A percentile compares a stretch with the other conserved stretches of the same genome.
Conservation (phyloP, 805 yeast genomes). For the Wickerhamomyces subpelliculosus region DNA sequence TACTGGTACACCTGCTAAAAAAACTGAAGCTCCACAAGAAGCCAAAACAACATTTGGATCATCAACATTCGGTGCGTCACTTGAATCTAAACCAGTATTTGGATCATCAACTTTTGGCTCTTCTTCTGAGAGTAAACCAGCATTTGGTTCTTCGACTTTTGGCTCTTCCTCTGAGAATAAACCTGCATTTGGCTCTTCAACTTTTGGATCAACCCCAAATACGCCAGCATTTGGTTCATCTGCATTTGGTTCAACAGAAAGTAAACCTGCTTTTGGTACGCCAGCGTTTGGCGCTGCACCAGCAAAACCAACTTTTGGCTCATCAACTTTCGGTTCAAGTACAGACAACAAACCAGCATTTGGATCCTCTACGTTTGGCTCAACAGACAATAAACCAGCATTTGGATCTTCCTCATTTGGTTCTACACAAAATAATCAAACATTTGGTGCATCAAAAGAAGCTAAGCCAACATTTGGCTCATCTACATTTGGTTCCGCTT, state of each 20-base stretch:
- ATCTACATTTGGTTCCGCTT: not conserved
- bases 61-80: slow-evolving; percentile 2
- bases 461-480: not conserved
- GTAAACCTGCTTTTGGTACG: not conserved
- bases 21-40: not conserved
- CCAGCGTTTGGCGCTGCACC: slow-evolving; percentile 12
- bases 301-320: not conserved
- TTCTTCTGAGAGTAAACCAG: not conserved
- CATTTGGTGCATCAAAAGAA: not conserved
- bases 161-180: slow-evolving; percentile 11
- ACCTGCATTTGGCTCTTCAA: slow-evolving; percentile 19
- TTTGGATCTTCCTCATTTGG: slow-evolving; percentile 16
- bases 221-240: slow-evolving; percentile 17
- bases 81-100: no score
- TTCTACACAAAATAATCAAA: no score
- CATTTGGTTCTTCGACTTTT: slow-evolving; percentile 20
- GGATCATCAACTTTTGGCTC: not conserved
- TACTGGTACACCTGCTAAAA: not conserved
- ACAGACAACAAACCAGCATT: no score
- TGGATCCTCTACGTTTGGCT: slow-evolving; percentile 5
- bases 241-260: slow-evolving; percentile 12
- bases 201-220: slow-evolving; percentile 14
- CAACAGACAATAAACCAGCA: slow-evolving; percentile 1
- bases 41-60: not conserved
- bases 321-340: not conserved